Conservation (phyloP, 1,284 basidiomycete species). For the Porodaedalea pini region DNA sequence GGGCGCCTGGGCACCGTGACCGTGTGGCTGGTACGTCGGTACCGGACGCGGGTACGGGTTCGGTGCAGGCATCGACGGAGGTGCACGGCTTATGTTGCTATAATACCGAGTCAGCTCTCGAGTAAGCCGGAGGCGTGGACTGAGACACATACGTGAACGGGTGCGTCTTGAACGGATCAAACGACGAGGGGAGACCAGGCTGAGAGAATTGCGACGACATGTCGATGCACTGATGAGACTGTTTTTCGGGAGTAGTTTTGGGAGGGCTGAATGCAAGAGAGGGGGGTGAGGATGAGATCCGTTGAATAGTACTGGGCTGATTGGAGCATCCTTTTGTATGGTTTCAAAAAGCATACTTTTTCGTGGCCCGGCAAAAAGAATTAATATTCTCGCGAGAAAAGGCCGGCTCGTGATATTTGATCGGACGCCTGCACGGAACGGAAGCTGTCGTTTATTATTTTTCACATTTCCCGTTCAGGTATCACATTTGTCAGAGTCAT, state of each 20-base stretch:
- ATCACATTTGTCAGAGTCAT: background rate
- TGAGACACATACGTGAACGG: constrained; percentile 44
- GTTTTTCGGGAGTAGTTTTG: background rate
- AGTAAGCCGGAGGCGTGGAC: background rate
- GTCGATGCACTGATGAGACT: background rate
- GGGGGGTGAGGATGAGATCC: background rate
- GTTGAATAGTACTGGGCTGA: background rate
- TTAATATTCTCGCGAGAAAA: background rate
- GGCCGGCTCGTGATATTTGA: constrained; percentile 2
- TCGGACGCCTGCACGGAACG: background rate
- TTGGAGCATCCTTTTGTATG: constrained; percentile 13
- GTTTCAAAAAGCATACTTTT: background rate
- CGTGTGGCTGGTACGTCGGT: constrained; percentile 27
- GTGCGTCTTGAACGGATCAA: constrained; percentile 56
- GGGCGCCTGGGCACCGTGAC: constrained; percentile 20
- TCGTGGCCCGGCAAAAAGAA: background rate
- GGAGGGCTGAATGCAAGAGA: background rate
- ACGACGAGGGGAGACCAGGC: constrained; percentile 37
- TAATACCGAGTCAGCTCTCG: background rate
- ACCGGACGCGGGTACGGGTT: constrained; percentile 44
- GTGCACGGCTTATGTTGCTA: constrained; percentile 44
- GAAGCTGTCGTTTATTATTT: background rate
- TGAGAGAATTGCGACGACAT: constrained; percentile 21
- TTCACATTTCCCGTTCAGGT: background rate
- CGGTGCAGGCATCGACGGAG: constrained; percentile 44